These are phyloP conservation scores for Kwoniella mangroviensis DNA, from an alignment of 768 basidiomycete genomes.

Conservation along the genomic window DNA sequence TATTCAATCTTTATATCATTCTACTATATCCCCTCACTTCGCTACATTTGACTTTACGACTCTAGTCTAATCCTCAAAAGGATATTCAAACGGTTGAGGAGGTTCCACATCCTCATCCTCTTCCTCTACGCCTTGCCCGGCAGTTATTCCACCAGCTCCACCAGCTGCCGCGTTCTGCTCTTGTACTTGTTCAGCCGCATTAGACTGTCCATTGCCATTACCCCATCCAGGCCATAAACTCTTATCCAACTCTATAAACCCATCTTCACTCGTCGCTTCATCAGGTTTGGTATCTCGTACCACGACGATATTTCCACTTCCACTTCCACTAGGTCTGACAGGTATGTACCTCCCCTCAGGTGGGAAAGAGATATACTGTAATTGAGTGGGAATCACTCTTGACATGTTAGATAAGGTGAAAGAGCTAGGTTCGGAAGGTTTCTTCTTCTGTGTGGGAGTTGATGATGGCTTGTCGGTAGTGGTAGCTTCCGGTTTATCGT, in stretches of 20 bases:
- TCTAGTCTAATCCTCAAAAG: constrained; percentile 39
- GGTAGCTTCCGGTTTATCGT: constrained; percentile 68
- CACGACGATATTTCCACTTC: constrained; percentile 72
- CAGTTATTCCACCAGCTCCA: constrained; percentile 44
- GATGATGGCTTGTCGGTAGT: constrained; percentile 18
- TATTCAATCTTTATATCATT: no score
- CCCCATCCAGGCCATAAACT: constrained; percentile 35
- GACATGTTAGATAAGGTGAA: constrained; percentile 85
- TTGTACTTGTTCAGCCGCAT: constrained; percentile 7
- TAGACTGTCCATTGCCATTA: constrained; percentile 5
- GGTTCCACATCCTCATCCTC: constrained; percentile 71
- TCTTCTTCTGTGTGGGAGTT: constrained; percentile 62
- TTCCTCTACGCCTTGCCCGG: constrained; percentile 16
- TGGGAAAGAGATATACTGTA: constrained; percentile 83
- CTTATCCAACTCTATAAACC: constrained; percentile 69
- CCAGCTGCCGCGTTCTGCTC: constrained; percentile 52
- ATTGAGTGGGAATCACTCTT: constrained; percentile 86
- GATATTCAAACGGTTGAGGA: constrained; percentile 76
- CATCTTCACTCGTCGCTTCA: constrained; percentile 63
- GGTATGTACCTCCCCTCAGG: constrained; percentile 76
- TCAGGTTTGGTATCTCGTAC: constrained; percentile 71
- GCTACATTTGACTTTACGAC: not conserved
- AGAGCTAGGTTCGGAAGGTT: constrained; percentile 69
- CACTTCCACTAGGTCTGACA: constrained; percentile 71
- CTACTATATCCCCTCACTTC: not conserved